Conservation (phyloP, 176 grass and related monocot genomes). For the Tillandsia leiboldiana region DNA sequence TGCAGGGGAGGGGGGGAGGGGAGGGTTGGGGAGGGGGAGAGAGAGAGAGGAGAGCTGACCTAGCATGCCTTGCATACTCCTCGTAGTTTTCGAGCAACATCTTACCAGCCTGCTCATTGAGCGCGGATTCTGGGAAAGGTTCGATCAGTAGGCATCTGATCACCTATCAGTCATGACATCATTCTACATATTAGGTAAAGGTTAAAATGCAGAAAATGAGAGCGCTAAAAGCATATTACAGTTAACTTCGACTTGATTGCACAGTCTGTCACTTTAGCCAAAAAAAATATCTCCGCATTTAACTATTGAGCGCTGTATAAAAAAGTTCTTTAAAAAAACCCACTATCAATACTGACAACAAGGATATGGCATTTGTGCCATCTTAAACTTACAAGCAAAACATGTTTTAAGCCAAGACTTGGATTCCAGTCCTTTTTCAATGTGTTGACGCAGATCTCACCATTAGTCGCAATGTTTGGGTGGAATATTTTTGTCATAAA, state of each 20-base stretch:
- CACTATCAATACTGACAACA: not conserved
- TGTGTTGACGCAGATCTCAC: constrained; percentile 94
- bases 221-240: not conserved
- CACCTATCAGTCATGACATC: constrained; percentile 35
- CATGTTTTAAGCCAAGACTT: constrained; percentile 75
- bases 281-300: too few relatives aligned
- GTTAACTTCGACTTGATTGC: too few relatives aligned
- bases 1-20: too few relatives aligned
- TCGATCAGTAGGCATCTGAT: constrained; percentile 90
- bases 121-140: constrained; percentile 90
- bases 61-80: constrained; percentile 81
- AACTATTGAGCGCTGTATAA: too few relatives aligned
- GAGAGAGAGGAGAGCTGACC: constrained; percentile 32
- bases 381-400: constrained; percentile 56
- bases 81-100: constrained; percentile 82
- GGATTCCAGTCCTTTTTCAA: constrained; percentile 93
- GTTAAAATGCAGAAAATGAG: not conserved
- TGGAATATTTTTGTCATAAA: constrained; percentile 97
- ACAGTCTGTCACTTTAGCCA: too few relatives aligned
- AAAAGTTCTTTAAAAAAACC: too few relatives aligned
- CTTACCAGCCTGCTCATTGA: constrained; percentile 95
- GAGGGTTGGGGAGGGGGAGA: not conserved
- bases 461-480: constrained; percentile 85
- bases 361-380: not conserved
- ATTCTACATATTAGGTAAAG: not conserved